Evolutionary conservation across 108 stramenopile genomes (phyloP).

Genomic region (Pseudonitzschia multistriata): DNA sequence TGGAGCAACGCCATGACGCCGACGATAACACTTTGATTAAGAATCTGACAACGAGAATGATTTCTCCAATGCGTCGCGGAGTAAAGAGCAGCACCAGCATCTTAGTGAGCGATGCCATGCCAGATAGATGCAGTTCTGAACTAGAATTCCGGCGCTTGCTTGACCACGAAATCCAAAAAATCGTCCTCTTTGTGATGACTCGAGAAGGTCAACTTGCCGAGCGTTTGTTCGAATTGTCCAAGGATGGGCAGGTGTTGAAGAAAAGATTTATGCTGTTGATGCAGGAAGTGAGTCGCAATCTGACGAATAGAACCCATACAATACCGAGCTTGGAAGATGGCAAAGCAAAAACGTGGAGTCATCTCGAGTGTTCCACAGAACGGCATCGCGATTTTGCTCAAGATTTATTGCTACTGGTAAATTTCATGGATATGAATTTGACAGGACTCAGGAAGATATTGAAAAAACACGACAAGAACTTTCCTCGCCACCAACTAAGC

Average conservation of each 20-base stretch:
- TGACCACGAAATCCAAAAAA: constrained; percentile 69
- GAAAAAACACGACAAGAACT: constrained; percentile 82
- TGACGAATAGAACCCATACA: neutral
- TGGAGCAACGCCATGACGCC: neutral
- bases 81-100: neutral
- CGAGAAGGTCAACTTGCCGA: constrained; percentile 50
- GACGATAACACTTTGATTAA: neutral
- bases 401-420: constrained; percentile 48
- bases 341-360: constrained; percentile 7
- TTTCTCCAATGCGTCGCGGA: neutral
- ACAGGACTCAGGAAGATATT: constrained; percentile 69
- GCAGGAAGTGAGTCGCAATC: neutral
- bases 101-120: neutral
- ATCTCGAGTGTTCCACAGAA: constrained; percentile 21
- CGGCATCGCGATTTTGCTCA: constrained; percentile 37
- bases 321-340: neutral
- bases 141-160: constrained; percentile 44
- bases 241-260: neutral
- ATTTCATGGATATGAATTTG: constrained; percentile 47
- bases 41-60: neutral
- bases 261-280: neutral
- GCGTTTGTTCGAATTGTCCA: constrained; percentile 24
- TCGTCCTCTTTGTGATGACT: constrained; percentile 57
- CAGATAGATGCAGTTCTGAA: neutral
- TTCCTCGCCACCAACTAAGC: constrained; percentile 8